Conservation (phyloP, 768 basidiomycete genomes). For the Cubamyces sp. region DNA sequence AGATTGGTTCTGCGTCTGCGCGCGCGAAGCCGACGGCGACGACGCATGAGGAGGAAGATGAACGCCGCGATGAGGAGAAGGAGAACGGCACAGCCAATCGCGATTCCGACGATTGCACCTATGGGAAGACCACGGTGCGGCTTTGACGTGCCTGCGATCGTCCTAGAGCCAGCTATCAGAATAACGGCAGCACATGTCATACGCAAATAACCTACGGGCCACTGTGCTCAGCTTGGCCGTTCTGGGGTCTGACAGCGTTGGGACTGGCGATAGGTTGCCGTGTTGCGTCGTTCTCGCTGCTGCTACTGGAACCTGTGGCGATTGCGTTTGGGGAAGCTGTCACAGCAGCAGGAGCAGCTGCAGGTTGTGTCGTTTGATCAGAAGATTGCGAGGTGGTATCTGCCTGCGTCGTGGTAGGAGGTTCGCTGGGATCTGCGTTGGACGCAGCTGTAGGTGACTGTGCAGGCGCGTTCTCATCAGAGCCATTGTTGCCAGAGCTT, state of each 20-base stretch:
- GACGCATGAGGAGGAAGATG: conserved; percentile 17
- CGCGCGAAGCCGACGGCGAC: conserved; percentile 6
- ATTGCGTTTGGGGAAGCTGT: background rate
- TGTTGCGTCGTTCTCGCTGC: background rate
- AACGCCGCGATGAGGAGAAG: conserved; percentile 14
- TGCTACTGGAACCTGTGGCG: background rate
- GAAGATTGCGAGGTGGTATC: background rate
- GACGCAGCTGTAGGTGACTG: background rate
- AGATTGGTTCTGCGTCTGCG: background rate
- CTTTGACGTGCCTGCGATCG: conserved; percentile 3
- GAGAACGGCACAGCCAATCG: conserved; percentile 14
- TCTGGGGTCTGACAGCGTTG: background rate
- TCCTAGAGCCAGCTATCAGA: background rate
- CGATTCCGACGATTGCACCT: conserved; percentile 21
- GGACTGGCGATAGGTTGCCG: background rate
- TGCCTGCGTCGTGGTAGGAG: background rate
- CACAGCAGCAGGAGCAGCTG: background rate
- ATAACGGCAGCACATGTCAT: background rate
- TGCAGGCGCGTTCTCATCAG: background rate
- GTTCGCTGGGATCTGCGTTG: background rate
- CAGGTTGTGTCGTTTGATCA: too few species aligned
- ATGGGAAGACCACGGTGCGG: conserved; percentile 13
- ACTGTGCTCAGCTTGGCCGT: conserved; percentile 7
- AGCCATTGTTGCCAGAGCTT: background rate
- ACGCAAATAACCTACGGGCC: background rate